Percentiles rank a stretch among this genome's conserved stretches.
Conservation (phyloP, 1,284 basidiomycete species). For the Chalciporus sp. region DNA sequence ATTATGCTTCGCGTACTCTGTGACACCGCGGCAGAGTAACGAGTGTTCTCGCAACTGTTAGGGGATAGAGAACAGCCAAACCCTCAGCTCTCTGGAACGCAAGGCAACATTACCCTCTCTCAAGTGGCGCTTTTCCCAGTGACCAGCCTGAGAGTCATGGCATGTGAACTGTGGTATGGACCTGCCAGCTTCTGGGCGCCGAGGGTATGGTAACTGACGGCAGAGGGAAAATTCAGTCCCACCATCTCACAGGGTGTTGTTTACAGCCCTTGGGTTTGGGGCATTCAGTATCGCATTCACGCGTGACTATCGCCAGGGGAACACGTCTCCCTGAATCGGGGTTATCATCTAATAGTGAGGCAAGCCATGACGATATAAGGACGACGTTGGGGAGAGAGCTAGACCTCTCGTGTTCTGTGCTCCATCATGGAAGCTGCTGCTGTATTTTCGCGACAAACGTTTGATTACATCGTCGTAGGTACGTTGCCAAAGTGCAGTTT, state of each 20-base stretch:
- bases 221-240: background rate
- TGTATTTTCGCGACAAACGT: conserved; percentile 12
- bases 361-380: background rate
- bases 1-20: background rate
- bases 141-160: background rate
- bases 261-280: background rate
- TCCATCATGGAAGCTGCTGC: conserved; percentile 11
- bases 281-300: background rate
- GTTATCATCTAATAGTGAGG: background rate
- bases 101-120: background rate
- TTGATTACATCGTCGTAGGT: conserved; percentile 27
- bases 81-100: background rate
- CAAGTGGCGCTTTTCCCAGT: background rate
- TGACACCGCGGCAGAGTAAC: background rate
- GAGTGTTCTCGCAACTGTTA: background rate
- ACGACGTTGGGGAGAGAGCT: background rate
- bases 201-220: no score
- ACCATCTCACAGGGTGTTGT: background rate
- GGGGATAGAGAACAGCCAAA: background rate
- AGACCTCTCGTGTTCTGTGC: background rate
- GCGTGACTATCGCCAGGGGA: background rate
- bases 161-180: no score
- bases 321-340: background rate
- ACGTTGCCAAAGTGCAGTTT: background rate
- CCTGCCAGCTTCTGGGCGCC: no score